These are phyloP conservation scores for Hemisphaericaspora xylanilytica DNA, from an alignment of 1,139 yeast genomes.

Conservation along the genomic window DNA sequence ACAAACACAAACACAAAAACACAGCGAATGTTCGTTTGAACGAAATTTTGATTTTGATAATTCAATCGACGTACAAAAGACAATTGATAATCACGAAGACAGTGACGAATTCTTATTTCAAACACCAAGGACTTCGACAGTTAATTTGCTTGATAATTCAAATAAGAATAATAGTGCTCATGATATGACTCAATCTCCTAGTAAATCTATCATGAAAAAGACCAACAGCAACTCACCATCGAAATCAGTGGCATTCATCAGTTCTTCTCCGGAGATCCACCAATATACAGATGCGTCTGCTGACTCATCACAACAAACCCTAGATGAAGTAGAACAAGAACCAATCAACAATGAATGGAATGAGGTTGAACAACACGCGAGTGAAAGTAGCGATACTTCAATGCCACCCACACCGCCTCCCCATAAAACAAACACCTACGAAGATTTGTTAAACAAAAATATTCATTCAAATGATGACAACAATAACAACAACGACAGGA, in stretches of 20 bases:
- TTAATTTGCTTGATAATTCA: slow-evolving; percentile 15
- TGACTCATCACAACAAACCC: neutral
- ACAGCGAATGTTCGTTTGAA: slow-evolving; percentile 19
- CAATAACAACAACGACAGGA: slow-evolving; percentile 22
- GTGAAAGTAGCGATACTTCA: slow-evolving; percentile 7
- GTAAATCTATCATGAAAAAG: slow-evolving; percentile 42
- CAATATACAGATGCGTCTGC: slow-evolving; percentile 23
- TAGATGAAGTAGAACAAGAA: neutral
- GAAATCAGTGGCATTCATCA: slow-evolving; percentile 40
- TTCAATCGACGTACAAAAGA: slow-evolving; percentile 17
- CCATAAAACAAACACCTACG: slow-evolving; percentile 17
- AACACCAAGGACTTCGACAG: slow-evolving; percentile 27
- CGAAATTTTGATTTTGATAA: slow-evolving; percentile 29
- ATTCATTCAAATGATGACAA: slow-evolving; percentile 12
- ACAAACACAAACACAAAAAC: slow-evolving; percentile 5
- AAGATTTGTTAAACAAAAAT: slow-evolving; percentile 15
- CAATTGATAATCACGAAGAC: slow-evolving; percentile 14
- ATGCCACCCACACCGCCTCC: slow-evolving; percentile 20
- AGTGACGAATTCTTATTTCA: slow-evolving; percentile 32
- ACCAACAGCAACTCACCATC: slow-evolving; percentile 33
- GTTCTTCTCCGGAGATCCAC: slow-evolving; percentile 34
- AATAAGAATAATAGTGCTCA: slow-evolving; percentile 4
- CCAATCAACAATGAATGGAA: slow-evolving; percentile 6
- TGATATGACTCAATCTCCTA: slow-evolving; percentile 27
- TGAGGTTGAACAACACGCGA: neutral